phyloP scores from a whole-genome alignment of 148 eudicot genomes.

The Oxyria digyna region DNA sequence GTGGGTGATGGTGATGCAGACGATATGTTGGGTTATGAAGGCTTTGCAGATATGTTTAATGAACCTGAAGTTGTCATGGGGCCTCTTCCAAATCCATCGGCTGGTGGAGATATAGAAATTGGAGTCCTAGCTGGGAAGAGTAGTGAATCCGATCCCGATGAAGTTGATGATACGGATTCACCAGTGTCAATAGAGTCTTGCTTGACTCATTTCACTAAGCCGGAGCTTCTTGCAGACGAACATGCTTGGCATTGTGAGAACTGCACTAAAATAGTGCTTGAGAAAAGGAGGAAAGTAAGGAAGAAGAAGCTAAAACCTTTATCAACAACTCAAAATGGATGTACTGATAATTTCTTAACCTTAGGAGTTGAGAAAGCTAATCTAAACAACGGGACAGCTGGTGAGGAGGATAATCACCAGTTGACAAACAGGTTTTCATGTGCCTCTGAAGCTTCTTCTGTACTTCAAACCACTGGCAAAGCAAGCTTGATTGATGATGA shows the following conservation, averaged over 20 bases:
- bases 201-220: constrained; percentile 58
- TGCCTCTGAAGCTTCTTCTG: constrained; percentile 12
- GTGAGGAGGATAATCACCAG: constrained; percentile 15
- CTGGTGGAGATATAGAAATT: constrained; percentile 21
- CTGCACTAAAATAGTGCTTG: constrained; percentile 48
- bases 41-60: constrained; percentile 65
- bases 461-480: constrained; percentile 13
- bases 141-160: constrained; percentile 82
- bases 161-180: constrained; percentile 72
- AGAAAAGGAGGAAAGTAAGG: constrained; percentile 28
- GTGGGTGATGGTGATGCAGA: constrained; percentile 32
- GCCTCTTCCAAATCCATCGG: constrained; percentile 22
- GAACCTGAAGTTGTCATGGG: constrained; percentile 54
- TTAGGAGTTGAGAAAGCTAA: constrained; percentile 11
- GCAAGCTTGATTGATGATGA: constrained; percentile 8
- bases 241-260: constrained; percentile 96
- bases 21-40: constrained; percentile 43
- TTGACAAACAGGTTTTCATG: constrained; percentile 12
- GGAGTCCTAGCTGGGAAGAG: constrained; percentile 28
- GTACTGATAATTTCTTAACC: constrained; percentile 18
- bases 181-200: constrained; percentile 82
- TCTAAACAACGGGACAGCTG: constrained; percentile 14
- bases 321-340: constrained; percentile 11
- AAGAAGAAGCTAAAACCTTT: constrained; percentile 22
- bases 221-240: constrained; percentile 63